Evolutionary conservation across 2,329 filamentous ascomycete genomes (phyloP), one percentile per base, ranked within the genome.

Genomic region (Anisogramma anomala): DNA sequence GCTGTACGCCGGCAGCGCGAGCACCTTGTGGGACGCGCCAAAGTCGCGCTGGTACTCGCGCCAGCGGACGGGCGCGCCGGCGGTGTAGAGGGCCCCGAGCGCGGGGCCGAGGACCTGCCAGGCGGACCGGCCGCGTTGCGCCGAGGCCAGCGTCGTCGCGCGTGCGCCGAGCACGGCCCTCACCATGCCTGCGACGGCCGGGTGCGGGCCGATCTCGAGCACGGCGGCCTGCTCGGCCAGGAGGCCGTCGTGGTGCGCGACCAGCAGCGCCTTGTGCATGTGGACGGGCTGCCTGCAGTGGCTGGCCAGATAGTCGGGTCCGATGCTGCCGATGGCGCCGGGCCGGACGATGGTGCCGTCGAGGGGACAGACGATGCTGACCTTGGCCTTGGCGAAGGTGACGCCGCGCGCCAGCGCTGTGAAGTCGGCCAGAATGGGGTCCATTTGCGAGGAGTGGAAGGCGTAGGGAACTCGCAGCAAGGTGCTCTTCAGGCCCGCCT

Each of bases 131-230:
- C 19, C 53, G 81, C 77, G 33, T 67, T 70, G 43, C 76, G 72
- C 26, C 72, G 74, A 77, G 4, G 77, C 68, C 10, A 72, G 66
- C 11, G 72, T 69, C 27, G 69, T 64, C 15, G 69, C 71, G 6
- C 66, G 61, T 3, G 62, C 58, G 20, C 71, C 71, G 39, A 82
- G 68, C 4, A 71, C 75, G 11, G 73, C 69, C 62, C 79, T 81
- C 48, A 84, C 70, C 69, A 86, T 79, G 44, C 71, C 71, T 32
- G 70, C 69, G 57, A 75, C 81, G 14, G 84, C 72, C 0, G 81
- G 79, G 52, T 84, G 78, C 25, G 82, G 79, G n/a, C 82, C 82
- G 48, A 86, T 63, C 56, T 87, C 82, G 40, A 87, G 62, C 72
- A 76, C 84, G 20, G 77, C 68, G 4, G 78, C 81, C 60, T 77